Conservation (phyloP, 306 rosid species). For the Lupinus albus region DNA sequence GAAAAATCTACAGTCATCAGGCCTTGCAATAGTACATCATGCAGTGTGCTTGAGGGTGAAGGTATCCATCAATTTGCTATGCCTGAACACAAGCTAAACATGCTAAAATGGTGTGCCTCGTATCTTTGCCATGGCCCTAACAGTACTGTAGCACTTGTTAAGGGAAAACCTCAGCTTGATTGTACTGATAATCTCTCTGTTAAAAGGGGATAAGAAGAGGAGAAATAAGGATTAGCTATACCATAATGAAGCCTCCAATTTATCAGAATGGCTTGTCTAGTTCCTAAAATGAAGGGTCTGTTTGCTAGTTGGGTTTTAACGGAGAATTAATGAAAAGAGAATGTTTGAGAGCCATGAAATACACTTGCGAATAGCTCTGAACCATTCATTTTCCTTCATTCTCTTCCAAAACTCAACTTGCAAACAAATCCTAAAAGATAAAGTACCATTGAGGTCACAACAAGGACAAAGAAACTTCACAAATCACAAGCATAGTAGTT, state of each 20-base stretch:
- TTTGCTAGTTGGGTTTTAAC: too few species aligned
- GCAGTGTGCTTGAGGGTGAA: slow-evolving; percentile 32
- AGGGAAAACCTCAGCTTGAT: slow-evolving; percentile 36
- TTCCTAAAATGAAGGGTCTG: too few species aligned
- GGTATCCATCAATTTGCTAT: slow-evolving; percentile 17
- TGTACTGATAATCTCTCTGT: slow-evolving; percentile 79
- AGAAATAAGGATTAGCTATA: slow-evolving; percentile 14
- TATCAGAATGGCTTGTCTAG: background rate
- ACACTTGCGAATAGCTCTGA: too few species aligned
- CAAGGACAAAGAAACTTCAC: background rate
- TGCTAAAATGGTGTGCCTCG: slow-evolving; percentile 13
- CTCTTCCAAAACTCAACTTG: too few species aligned
- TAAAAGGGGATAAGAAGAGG: slow-evolving; percentile 32
- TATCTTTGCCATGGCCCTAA: slow-evolving; percentile 14
- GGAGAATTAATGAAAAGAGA: too few species aligned
- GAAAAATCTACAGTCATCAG: slow-evolving; percentile 4
- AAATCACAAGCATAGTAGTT: background rate
- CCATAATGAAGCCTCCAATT: slow-evolving; percentile 19
- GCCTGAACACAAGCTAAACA: slow-evolving; percentile 15
- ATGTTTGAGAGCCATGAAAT: too few species aligned
- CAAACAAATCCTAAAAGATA: background rate
- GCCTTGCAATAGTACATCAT: slow-evolving; percentile 18
- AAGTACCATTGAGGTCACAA: slow-evolving; percentile 1
- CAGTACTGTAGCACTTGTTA: slow-evolving; percentile 34
- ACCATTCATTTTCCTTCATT: too few species aligned